phyloP scores from a whole-genome alignment of 495 filamentous ascomycete genomes.

The Neurospora cerealis region DNA sequence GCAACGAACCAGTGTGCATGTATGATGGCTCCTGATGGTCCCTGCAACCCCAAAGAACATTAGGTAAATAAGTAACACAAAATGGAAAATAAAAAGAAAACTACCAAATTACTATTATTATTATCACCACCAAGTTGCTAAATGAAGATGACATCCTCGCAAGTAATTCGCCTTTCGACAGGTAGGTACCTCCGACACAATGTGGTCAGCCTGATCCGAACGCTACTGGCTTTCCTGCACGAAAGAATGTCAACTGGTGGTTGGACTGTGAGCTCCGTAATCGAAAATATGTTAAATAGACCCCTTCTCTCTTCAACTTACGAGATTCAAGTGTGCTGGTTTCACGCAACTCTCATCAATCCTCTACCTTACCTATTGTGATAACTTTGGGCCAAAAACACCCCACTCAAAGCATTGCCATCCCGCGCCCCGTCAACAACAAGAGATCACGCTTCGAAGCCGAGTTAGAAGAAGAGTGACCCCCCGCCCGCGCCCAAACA shows the following conservation, averaged over 20 bases:
- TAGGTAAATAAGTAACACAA: too few relatives aligned
- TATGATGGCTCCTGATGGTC: neutral
- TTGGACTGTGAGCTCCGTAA: too few relatives aligned
- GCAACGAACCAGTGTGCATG: neutral
- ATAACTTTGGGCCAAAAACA: neutral
- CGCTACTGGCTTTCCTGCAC: neutral
- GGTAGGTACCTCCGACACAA: too few relatives aligned
- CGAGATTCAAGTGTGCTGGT: neutral
- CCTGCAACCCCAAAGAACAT: too few relatives aligned
- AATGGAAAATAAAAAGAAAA: too few relatives aligned
- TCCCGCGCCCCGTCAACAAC: neutral
- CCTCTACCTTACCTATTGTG: neutral
- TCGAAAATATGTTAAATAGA: too few relatives aligned
- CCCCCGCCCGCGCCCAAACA: too few relatives aligned
- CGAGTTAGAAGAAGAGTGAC: too few relatives aligned
- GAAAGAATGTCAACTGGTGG: neutral
- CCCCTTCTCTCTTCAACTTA: neutral
- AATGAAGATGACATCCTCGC: too few relatives aligned
- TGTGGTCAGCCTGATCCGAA: neutral
- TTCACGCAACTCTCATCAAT: neutral
- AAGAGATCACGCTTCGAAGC: neutral
- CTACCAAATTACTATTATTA: too few relatives aligned
- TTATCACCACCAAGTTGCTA: too few relatives aligned
- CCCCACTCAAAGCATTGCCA: neutral
- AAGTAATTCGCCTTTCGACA: too few relatives aligned